Evolutionary conservation across 441 rosid genomes (phyloP).

Genomic region (Melastoma candidum): DNA sequence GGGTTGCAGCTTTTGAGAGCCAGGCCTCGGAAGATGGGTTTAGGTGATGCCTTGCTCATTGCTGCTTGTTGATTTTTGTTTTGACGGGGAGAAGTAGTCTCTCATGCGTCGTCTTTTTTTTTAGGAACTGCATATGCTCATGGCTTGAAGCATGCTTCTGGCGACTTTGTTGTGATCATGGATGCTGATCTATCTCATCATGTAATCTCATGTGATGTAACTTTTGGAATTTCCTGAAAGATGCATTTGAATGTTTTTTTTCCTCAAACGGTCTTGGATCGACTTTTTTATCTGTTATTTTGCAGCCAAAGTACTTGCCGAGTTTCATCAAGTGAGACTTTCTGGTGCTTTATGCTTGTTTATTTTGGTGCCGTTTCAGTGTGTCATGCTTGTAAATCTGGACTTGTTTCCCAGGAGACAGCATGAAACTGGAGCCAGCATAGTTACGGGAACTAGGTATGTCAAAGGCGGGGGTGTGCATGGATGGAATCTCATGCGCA

Average conservation of each 20-base stretch:
- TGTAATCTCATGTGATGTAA: conserved; percentile 27
- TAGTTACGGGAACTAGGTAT: conserved; percentile 92
- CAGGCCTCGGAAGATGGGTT: conserved; percentile 86
- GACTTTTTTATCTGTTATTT: conserved; percentile 15
- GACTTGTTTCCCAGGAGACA: conserved; percentile 55
- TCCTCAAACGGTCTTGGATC: conserved; percentile 6
- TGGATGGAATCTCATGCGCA: conserved; percentile 98
- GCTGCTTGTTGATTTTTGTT: conserved; percentile 1
- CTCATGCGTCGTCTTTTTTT: conserved; percentile 12
- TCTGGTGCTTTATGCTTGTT: conserved; percentile 8
- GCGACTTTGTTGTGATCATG: conserved; percentile 89
- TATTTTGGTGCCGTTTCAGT: neutral
- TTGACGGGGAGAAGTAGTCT: neutral
- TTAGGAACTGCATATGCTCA: conserved; percentile 90
- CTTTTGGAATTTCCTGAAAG: too few species aligned
- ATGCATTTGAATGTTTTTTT: neutral
- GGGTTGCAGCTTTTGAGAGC: conserved; percentile 70
- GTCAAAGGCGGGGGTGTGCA: conserved; percentile 89
- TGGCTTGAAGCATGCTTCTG: conserved; percentile 90
- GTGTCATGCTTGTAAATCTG: conserved; percentile 10
- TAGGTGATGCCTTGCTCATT: conserved; percentile 39
- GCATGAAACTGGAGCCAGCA: conserved; percentile 77
- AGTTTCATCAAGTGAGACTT: conserved; percentile 75
- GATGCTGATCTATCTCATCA: conserved; percentile 99
- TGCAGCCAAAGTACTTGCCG: conserved; percentile 94